These are phyloP conservation scores for Podosphaera fusca DNA, from an alignment of 2,329 filamentous ascomycete genomes.

Conservation along the genomic window DNA sequence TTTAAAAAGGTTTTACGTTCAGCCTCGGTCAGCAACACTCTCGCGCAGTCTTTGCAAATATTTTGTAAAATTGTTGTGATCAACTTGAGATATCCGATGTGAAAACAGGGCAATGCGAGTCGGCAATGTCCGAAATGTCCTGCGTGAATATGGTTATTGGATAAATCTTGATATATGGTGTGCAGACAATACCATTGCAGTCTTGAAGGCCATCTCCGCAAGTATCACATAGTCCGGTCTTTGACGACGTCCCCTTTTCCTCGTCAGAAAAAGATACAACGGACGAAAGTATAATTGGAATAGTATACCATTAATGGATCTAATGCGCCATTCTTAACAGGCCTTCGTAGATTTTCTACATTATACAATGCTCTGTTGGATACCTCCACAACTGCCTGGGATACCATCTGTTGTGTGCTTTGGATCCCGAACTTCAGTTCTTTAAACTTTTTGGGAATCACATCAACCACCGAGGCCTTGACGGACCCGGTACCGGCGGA, in stretches of 20 bases:
- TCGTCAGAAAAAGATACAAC: conserved; percentile 2
- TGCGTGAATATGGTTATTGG: not conserved
- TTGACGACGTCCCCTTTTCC: conserved; percentile 55
- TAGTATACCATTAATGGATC: conserved; percentile 48
- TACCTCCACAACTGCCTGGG: conserved; percentile 83
- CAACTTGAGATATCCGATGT: conserved; percentile 88
- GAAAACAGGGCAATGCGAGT: conserved; percentile 76
- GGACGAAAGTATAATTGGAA: not conserved
- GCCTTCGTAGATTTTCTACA: conserved; percentile 51
- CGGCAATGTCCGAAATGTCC: conserved; percentile 85
- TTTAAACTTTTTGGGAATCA: conserved; percentile 24
- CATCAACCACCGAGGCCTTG: conserved; percentile 80
- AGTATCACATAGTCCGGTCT: conserved; percentile 55
- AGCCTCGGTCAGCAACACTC: conserved; percentile 57
- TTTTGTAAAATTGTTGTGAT: conserved; percentile 80
- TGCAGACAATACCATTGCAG: conserved; percentile 36
- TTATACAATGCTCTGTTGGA: conserved; percentile 91
- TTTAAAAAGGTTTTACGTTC: conserved; percentile 60
- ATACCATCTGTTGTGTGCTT: conserved; percentile 80
- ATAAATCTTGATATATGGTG: not conserved
- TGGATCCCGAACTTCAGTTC: conserved; percentile 87
- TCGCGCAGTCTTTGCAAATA: conserved; percentile 87
- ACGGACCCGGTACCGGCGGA: conserved; percentile 17
- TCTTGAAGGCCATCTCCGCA: conserved; percentile 61
- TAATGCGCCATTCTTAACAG: conserved; percentile 64